Evolutionary conservation across 345 rosid species (phyloP).

Genomic region (Passiflora organensis): DNA sequence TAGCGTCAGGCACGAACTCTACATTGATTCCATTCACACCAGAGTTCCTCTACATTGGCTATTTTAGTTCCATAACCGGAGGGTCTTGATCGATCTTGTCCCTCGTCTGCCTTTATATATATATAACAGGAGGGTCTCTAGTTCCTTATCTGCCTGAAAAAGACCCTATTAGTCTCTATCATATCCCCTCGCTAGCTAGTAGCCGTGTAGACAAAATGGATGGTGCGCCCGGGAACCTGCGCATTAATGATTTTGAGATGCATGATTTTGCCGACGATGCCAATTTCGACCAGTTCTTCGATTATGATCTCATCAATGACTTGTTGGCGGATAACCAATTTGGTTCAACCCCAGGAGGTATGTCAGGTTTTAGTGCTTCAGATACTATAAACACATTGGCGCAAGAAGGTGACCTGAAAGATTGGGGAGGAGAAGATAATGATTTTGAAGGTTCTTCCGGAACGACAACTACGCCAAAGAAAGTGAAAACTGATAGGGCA

Average conservation of each 20-base stretch:
- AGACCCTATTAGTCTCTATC: neutral
- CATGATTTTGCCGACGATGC: slow-evolving; percentile 49
- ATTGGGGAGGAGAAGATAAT: slow-evolving; percentile 27
- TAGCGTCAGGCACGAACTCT: slow-evolving; percentile 2
- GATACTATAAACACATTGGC: neutral
- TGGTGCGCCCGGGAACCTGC: neutral
- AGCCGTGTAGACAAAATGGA: no score
- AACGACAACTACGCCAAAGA: slow-evolving; percentile 42
- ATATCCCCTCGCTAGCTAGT: no score
- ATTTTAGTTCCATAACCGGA: neutral
- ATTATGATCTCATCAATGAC: slow-evolving; percentile 29
- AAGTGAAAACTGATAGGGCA: slow-evolving; percentile 52
- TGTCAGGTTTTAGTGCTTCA: slow-evolving; percentile 14
- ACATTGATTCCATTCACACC: slow-evolving; percentile 10
- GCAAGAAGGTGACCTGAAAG: neutral
- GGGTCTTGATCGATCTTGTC: no score
- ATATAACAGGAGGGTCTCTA: neutral
- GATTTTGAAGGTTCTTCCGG: slow-evolving; percentile 54
- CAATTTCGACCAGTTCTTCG: slow-evolving; percentile 54
- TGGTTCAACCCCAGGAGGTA: slow-evolving; percentile 27
- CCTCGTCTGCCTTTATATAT: neutral
- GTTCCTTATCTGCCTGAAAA: neutral
- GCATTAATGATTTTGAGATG: slow-evolving; percentile 20
- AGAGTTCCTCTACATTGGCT: neutral
- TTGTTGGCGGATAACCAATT: slow-evolving; percentile 27